Conservation (phyloP, 108 stramenopile genomes). For the Chaetoceros muelleri region DNA sequence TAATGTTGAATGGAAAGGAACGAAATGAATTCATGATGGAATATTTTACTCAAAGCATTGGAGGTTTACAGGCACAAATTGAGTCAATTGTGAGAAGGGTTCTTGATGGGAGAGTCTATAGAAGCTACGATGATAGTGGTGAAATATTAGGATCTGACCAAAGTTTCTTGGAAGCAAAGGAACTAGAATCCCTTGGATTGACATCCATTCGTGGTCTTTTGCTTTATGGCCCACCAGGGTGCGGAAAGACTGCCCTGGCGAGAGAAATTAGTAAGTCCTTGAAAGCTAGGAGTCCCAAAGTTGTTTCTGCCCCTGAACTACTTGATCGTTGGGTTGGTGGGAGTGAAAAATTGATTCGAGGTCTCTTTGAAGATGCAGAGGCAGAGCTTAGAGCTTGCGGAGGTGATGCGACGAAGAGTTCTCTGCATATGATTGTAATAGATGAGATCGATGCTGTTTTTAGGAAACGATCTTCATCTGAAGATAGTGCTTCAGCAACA, state of each 20-base stretch:
- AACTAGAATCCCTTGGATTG: conserved; percentile 65
- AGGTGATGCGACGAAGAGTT: conserved; percentile 41
- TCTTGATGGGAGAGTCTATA: conserved; percentile 54
- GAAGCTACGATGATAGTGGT: conserved; percentile 11
- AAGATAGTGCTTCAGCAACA: conserved; percentile 52
- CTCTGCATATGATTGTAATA: conserved; percentile 70
- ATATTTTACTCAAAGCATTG: conserved; percentile 43
- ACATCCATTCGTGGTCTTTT: conserved; percentile 73
- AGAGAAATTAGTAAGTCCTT: conserved; percentile 83
- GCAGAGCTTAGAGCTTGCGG: conserved; percentile 51
- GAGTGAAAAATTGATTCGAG: conserved; percentile 83
- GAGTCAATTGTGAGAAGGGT: conserved; percentile 70
- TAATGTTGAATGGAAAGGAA: conserved; percentile 35
- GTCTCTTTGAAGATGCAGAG: conserved; percentile 91
- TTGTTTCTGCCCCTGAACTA: conserved; percentile 90
- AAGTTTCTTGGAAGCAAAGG: conserved; percentile 53
- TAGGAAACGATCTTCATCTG: conserved; percentile 41
- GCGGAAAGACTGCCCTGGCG: conserved; percentile 78
- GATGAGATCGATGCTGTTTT: conserved; percentile 84
- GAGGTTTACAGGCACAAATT: conserved; percentile 59
- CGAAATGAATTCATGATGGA: conserved; percentile 48
- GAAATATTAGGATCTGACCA: conserved; percentile 11
- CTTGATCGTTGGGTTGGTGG: conserved; percentile 98
- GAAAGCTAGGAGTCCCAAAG: conserved; percentile 83
- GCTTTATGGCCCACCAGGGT: conserved; percentile 77